A percentile compares a stretch with the other conserved stretches of the same genome.
These are phyloP conservation scores for Glomus cerebriforme DNA, from an alignment of 192 early-diverging fungal species.

Conservation along the genomic window DNA sequence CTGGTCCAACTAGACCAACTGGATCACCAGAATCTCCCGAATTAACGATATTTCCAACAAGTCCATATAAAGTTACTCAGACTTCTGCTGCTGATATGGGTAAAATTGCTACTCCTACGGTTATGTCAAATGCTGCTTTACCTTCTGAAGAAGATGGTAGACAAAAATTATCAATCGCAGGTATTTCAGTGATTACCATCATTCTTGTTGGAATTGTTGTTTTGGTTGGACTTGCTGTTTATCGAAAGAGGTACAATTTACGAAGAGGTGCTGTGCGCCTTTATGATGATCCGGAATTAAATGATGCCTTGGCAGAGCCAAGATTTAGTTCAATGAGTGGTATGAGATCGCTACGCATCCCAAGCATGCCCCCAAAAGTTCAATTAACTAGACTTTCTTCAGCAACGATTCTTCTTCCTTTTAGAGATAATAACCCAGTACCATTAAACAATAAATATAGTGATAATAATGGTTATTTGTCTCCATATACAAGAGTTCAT, in stretches of 20 bases:
- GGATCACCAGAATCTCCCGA: too few relatives aligned
- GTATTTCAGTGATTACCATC: background rate
- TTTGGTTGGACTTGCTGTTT: background rate
- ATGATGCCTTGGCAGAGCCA: background rate
- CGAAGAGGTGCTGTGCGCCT: background rate
- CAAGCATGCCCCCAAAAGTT: background rate
- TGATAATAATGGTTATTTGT: background rate
- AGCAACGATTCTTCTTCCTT: background rate
- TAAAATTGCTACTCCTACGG: background rate
- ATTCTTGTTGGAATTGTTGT: background rate
- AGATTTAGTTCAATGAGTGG: background rate
- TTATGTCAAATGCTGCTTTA: background rate
- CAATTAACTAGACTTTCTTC: background rate
- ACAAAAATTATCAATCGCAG: background rate
- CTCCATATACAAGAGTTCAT: background rate
- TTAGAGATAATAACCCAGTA: background rate
- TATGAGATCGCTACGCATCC: background rate
- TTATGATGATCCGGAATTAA: background rate
- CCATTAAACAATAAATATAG: background rate
- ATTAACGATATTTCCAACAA: too few relatives aligned
- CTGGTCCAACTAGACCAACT: too few relatives aligned
- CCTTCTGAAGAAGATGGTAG: background rate
- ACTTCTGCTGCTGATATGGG: background rate
- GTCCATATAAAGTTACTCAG: too few relatives aligned
- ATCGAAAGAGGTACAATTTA: background rate